Percentiles rank a stretch among this genome's conserved stretches.
phyloP scores from a whole-genome alignment of 140 eudicot genomes.

The Anethum foeniculum region DNA sequence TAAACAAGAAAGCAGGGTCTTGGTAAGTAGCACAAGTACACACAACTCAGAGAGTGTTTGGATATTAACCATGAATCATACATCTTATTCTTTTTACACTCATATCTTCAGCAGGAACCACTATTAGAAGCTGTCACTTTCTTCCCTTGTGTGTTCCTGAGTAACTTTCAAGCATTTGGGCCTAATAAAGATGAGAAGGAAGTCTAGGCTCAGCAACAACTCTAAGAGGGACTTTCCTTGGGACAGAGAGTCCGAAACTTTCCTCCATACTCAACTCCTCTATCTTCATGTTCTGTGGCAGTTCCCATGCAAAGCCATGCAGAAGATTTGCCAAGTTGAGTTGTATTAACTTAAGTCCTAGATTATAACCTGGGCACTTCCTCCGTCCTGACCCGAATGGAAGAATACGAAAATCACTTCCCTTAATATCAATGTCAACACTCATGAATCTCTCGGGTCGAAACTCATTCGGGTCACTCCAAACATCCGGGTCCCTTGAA shows the following conservation, averaged over 20 bases:
- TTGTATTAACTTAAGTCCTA: constrained; percentile 72
- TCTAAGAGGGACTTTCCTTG: constrained; percentile 59
- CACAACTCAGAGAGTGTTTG: too few species aligned
- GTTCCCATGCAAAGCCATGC: constrained; percentile 56
- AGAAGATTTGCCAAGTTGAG: constrained; percentile 65
- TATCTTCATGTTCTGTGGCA: constrained; percentile 17
- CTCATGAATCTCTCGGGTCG: constrained; percentile 63
- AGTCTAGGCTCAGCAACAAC: constrained; percentile 54
- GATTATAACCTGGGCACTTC: constrained; percentile 80
- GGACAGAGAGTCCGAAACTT: constrained; percentile 75
- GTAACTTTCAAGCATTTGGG: not conserved
- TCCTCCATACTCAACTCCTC: constrained; percentile 75
- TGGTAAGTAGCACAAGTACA: too few species aligned
- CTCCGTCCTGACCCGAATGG: constrained; percentile 89
- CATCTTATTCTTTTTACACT: not conserved
- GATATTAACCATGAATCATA: too few species aligned
- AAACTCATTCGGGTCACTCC: constrained; percentile 64
- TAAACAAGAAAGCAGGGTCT: too few species aligned
- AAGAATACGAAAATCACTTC: constrained; percentile 59
- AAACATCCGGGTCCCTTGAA: constrained; percentile 13
- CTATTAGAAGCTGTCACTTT: not conserved
- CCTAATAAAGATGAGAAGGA: constrained; percentile 12
- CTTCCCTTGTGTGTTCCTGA: too few species aligned
- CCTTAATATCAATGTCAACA: constrained; percentile 53
- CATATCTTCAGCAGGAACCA: not conserved